Base-by-base conservation (phyloP, 176 grass and related monocot species). In the Oryza glumipatula region DNA sequence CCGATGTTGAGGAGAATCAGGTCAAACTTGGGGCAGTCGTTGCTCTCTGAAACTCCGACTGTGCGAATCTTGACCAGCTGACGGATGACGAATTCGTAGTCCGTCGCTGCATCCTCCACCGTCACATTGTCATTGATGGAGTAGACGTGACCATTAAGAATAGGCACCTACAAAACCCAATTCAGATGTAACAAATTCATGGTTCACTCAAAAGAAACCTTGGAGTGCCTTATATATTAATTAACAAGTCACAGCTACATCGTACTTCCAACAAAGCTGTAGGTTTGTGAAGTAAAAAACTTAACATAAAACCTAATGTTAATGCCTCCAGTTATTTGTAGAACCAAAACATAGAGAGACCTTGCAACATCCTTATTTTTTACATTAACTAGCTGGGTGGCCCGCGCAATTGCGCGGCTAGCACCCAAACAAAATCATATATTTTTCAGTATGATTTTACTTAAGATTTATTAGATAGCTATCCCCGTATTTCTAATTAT, bases 21-120 rank as follows among this genome's bases (percentile, higher is more conserved):
- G n/a, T 94, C 92, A 30, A 94, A 94, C 71, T 88, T 94, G 10
- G 92, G 92, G 82, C 86, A 94, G 68, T 90, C 92, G n/a, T 86
- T 88, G 58, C 64, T 79, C 68, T 85, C 45, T 4, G 86, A 94
- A 43, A 86, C 75, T 8, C 76, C 83, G 26, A 94, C 44, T 11
- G 71, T 86, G 3, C 92, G 86, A 48, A 83, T 28, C 66, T 94
- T 91, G 41, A 94, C 88, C 6, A 94, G 80, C 65, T 94, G 86
- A 33, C 89, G 86, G 63, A 94, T 83, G 60, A 80, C 67, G 76
- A 88, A 84, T 83, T 88, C 88, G 63, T 94, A 94, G 24, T 91
- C 92, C 43, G 73, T 71, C 14, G 92, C 92, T 41, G 92, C 92
- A 75, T 88, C 88, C 80, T 94, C 88, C 7, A 88, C 89, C 11